Conservation (phyloP, 176 grass and related monocot species). For the Ensete glaucum region DNA sequence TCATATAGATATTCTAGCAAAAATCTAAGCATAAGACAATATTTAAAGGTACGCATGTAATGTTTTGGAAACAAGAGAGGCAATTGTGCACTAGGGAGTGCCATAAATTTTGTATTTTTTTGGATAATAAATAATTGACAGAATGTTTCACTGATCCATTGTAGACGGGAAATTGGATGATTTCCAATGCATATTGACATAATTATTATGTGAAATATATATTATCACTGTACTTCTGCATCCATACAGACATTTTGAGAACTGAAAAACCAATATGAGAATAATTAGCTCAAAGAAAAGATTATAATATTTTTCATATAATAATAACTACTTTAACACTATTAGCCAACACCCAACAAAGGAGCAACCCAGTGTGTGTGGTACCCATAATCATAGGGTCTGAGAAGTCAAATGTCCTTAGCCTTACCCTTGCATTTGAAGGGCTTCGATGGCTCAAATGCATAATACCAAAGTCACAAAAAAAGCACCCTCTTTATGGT, state of each 20-base stretch:
- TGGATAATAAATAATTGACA: no score
- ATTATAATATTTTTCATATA: no score
- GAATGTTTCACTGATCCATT: no score
- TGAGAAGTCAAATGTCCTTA: not conserved
- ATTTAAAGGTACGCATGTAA: not conserved
- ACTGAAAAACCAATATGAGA: no score
- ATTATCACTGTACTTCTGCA: no score
- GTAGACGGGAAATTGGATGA: no score
- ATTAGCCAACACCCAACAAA: not conserved
- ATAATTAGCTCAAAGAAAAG: no score
- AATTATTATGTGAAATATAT: no score
- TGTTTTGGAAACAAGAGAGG: not conserved
- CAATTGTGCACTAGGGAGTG: not conserved
- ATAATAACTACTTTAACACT: no score
- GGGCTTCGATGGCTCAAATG: not conserved
- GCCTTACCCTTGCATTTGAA: not conserved
- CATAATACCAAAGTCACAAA: not conserved
- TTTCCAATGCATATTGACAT: no score
- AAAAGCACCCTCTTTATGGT: not conserved
- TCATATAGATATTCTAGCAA: not conserved
- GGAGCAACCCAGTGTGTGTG: not conserved
- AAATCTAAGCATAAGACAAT: not conserved
- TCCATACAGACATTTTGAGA: no score
- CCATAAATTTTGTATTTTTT: no score
- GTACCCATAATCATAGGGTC: not conserved